Percentiles rank a stretch among this genome's conserved stretches.
These are phyloP conservation scores for Pseudopithomyces maydicus DNA, from an alignment of 2,329 filamentous ascomycete species.

Conservation along the genomic window DNA sequence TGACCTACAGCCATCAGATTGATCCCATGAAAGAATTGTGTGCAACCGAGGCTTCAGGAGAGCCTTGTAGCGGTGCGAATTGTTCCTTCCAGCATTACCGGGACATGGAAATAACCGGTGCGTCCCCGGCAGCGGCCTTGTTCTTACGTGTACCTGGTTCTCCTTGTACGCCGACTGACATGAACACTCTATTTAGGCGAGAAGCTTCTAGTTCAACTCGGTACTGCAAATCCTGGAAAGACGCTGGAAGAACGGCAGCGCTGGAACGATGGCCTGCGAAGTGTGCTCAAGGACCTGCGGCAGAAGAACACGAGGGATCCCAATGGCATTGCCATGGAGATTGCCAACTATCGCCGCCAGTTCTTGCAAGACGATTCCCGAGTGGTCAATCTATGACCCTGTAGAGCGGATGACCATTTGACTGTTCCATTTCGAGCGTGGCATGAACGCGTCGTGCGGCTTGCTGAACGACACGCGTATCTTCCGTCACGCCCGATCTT, in stretches of 20 bases:
- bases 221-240: slow-evolving; percentile 66
- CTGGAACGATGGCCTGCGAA: slow-evolving; percentile 46
- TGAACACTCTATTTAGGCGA: slow-evolving; percentile 61
- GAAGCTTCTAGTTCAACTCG: slow-evolving; percentile 73
- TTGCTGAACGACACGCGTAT: neutral
- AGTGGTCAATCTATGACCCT: slow-evolving; percentile 42
- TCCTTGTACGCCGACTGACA: slow-evolving; percentile 47
- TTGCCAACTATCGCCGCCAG: slow-evolving; percentile 45
- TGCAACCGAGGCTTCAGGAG: slow-evolving; percentile 72
- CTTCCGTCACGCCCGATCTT: neutral
- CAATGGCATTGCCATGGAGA: slow-evolving; percentile 45
- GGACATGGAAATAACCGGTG: slow-evolving; percentile 74
- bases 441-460: neutral
- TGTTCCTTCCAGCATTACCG: slow-evolving; percentile 84
- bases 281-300: slow-evolving; percentile 44
- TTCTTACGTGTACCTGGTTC: slow-evolving; percentile 28
- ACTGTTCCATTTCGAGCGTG: neutral
- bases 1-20: slow-evolving; percentile 93
- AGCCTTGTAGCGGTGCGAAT: slow-evolving; percentile 72
- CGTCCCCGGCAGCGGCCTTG: slow-evolving; percentile 52
- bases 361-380: slow-evolving; percentile 48
- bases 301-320: slow-evolving; percentile 44
- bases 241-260: slow-evolving; percentile 64
- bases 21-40: slow-evolving; percentile 76
- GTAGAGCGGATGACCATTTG: slow-evolving; percentile 5